Base-by-base conservation (phyloP, 148 eudicot species). In the Limonium bicolor region DNA sequence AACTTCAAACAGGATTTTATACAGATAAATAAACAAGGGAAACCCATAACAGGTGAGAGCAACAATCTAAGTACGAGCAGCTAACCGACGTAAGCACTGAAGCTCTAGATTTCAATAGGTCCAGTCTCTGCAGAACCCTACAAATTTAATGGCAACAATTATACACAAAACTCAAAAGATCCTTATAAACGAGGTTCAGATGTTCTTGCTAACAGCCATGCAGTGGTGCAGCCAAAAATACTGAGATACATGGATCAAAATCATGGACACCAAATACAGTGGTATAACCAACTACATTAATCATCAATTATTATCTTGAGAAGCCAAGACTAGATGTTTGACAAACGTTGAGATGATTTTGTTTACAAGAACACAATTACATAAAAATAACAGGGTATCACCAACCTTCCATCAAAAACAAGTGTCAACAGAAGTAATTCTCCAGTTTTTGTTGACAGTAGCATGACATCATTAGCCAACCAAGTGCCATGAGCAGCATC, bases 401-500 rank as follows among this genome's bases (percentile, higher is more conserved):
- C 69, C 32, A 33, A 90, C 99, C 99, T 76, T 58, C 99, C 99
- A 78, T 92, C 99, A 64, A 62, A 86, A 67, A 85, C 76, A 64
- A 92, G 76, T 26, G 94, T 85, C 63, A 92, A 65, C 35, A 85
- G 56, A 62, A 92, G 82, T 46, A 92, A 61, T 56, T 92, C 99
- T 36, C 99, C 99, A 16, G 80, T 66, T 75, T 84, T 90, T 39
- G 93, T 73, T 46, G 99, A 90, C 41, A 90, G 71, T 78, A 90
- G 58, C 27, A 80, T 87, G 55, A 85, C 99, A 55, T 90, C 99
- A 65, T 78, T 75, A 13, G 81, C 75, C 62, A 90, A 62, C 99
- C 99, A 90, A 46, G 87, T 81, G 53, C 95, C 95, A 77, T 71
- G 77, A 26, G 95, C 93, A 47, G 93, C 87, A 59, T 90, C 99